Evolutionary conservation across 139 green algal species (phyloP), one percentile per base, ranked within the genome.

Genomic region (Spirogloea muscicola): DNA sequence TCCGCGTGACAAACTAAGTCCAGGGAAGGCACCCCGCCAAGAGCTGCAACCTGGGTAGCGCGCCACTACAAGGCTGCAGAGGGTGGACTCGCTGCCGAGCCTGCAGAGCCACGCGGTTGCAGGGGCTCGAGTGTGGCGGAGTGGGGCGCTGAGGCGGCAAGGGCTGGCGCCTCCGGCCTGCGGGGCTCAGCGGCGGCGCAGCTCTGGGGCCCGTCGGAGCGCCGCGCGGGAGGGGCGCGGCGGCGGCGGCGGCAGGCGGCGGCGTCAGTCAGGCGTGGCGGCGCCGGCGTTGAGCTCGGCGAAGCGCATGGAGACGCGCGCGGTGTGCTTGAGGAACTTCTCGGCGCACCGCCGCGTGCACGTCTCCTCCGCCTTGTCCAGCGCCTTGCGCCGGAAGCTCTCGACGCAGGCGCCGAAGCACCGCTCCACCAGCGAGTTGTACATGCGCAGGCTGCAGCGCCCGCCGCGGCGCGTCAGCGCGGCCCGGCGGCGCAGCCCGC

Each of bases 291-390:
- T 74, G 13, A 87, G 40, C 62, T 87, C 82, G 2, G 84, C 85
- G 82, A 98, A 98, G 9, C 94, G 87, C 78, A 94, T 75, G 16
- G 90, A 91, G 0, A 95, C 88, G 3, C 94, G 87, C 6, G 84
- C 83, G 4, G 87, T 92, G 61, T 93, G 82, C 73, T 96, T 95
- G 84, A 98, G 91, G 85, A 97, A 98, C 87, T 98, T 98, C 79
- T 95, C 89, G 38, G 83, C 91, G 68, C 94, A 98, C 48, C 85
- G 88, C 55, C 76, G 75, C 29, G 97, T 90, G 66, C 93, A 98
- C 88, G 91, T 91, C 86, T 98, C 94, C 80, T 98, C 94, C 3
- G 81, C 84, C 6, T 81, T 86, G 27, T 93, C 91, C 13, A 98
- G 82, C 27, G 89, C 89, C 62, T 96, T 97, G 46, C 89, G 90